Percentiles rank a stretch among this genome's conserved stretches.
phyloP scores from a whole-genome alignment of 2,329 filamentous ascomycete species.

The Aspergillus ochraceoroseus region DNA sequence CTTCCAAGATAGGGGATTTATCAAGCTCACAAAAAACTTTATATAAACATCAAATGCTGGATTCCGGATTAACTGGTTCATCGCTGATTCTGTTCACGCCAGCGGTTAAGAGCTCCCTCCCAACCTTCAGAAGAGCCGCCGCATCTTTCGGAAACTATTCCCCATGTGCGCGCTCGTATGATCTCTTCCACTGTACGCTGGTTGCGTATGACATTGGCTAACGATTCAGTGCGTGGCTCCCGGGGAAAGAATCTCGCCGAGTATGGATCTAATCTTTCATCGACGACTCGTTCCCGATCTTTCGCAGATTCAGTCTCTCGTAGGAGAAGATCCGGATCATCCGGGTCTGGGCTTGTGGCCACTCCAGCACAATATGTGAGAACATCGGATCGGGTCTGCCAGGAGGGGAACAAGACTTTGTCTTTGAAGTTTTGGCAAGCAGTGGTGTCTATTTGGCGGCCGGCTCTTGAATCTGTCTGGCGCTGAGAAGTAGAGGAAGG shows the following conservation, averaged over 20 bases:
- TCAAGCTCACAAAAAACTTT: too few relatives aligned
- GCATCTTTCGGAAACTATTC: constrained; percentile 70
- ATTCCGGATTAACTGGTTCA: too few relatives aligned
- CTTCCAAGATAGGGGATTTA: too few relatives aligned
- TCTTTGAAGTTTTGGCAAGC: constrained; percentile 71
- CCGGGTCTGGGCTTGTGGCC: constrained; percentile 77
- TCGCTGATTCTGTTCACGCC: constrained; percentile 48
- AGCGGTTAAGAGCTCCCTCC: constrained; percentile 61
- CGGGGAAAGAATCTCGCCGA: constrained; percentile 69
- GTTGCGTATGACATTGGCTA: constrained; percentile 66
- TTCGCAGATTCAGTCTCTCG: constrained; percentile 65
- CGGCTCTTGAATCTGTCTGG: constrained; percentile 47
- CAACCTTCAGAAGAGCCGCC: constrained; percentile 54
- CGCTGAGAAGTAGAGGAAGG: constrained; percentile 68
- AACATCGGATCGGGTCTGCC: constrained; percentile 77
- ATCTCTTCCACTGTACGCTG: constrained; percentile 72
- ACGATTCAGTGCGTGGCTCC: constrained; percentile 72
- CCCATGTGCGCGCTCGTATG: constrained; percentile 77
- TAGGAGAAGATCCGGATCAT: constrained; percentile 71
- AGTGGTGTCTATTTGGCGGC: constrained; percentile 53
- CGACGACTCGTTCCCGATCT: constrained; percentile 67
- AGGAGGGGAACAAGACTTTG: constrained; percentile 76
- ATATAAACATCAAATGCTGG: too few relatives aligned
- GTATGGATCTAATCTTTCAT: constrained; percentile 91
- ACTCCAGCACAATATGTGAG: constrained; percentile 85